phyloP scores from a whole-genome alignment of 345 rosid genomes.

The Physaria fendleri region DNA sequence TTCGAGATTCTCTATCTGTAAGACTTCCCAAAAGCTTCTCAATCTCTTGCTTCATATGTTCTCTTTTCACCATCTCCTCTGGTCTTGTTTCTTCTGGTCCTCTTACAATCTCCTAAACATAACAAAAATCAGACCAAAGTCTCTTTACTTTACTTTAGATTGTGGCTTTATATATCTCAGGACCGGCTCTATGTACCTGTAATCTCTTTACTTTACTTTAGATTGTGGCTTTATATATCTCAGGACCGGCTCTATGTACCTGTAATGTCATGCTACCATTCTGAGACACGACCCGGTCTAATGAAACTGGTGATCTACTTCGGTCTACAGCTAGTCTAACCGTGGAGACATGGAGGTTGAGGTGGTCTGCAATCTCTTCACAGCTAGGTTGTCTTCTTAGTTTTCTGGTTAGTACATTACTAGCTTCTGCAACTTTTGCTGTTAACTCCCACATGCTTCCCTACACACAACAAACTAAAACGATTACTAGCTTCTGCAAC shows the following conservation, averaged over 20 bases:
- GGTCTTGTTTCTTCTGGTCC: constrained; percentile 49
- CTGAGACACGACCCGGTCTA: constrained; percentile 32
- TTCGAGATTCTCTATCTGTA: constrained; percentile 37
- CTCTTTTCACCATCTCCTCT: constrained; percentile 35
- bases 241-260: no score
- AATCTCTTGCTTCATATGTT: constrained; percentile 32
- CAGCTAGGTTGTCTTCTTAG: constrained; percentile 34
- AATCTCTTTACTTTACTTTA: no score
- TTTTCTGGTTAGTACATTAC: constrained; percentile 27
- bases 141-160: neutral
- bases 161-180: no score
- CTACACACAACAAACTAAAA: constrained; percentile 44
- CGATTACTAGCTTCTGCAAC: constrained; percentile 44
- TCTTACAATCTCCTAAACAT: constrained; percentile 40
- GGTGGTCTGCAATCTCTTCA: constrained; percentile 47
- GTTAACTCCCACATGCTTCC: constrained; percentile 39
- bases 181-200: no score
- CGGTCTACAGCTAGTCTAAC: constrained; percentile 36
- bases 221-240: no score
- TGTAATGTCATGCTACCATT: constrained; percentile 41
- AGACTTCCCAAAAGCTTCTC: constrained; percentile 31
- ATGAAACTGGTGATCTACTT: constrained; percentile 40
- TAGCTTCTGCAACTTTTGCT: constrained; percentile 47
- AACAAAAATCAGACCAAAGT: neutral
- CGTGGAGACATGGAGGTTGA: constrained; percentile 37